Conservation (phyloP, 106 monocot genomes). For the Dioscorea dumetorum region DNA sequence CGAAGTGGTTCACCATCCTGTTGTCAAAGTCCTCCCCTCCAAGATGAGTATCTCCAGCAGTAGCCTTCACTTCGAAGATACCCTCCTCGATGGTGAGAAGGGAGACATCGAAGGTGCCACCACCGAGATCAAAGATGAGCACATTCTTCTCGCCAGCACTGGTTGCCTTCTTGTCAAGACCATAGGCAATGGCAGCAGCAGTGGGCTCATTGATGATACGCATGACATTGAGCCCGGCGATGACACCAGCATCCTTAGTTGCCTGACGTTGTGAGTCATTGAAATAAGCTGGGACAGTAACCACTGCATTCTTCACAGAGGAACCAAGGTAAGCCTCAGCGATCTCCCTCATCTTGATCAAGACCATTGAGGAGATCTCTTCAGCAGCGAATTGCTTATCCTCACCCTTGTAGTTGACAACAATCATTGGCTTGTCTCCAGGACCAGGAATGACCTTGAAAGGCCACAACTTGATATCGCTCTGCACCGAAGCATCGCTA, state of each 20-base stretch:
- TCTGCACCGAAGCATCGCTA: slow-evolving; percentile 5
- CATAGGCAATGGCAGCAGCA: slow-evolving; percentile 15
- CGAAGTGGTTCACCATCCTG: slow-evolving; percentile 7
- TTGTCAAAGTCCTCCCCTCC: slow-evolving; percentile 10
- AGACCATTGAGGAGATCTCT: slow-evolving; percentile 37
- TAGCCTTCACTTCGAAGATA: slow-evolving; percentile 11
- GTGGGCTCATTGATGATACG: slow-evolving; percentile 33
- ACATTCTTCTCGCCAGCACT: slow-evolving; percentile 11
- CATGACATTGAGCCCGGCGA: slow-evolving; percentile 24
- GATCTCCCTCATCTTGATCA: slow-evolving; percentile 30
- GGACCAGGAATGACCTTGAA: slow-evolving; percentile 38
- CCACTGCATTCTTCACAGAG: slow-evolving; percentile 11
- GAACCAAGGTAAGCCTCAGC: slow-evolving; percentile 25
- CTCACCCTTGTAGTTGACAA: slow-evolving; percentile 31
- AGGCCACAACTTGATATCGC: slow-evolving; percentile 6
- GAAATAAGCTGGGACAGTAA: slow-evolving; percentile 34
- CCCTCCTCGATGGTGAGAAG: slow-evolving; percentile 9
- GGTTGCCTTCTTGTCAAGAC: slow-evolving; percentile 11
- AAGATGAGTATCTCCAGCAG: slow-evolving; percentile 13
- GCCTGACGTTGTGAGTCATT: slow-evolving; percentile 31
- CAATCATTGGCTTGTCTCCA: slow-evolving; percentile 53
- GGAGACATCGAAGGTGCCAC: slow-evolving; percentile 9
- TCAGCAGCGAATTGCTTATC: slow-evolving; percentile 37
- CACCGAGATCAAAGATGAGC: slow-evolving; percentile 9
- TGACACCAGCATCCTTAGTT: slow-evolving; percentile 28